A percentile compares a stretch with the other conserved stretches of the same genome.
These are phyloP conservation scores for Naganishia liquefaciens DNA, from an alignment of 1,284 basidiomycete species.

Conservation along the genomic window DNA sequence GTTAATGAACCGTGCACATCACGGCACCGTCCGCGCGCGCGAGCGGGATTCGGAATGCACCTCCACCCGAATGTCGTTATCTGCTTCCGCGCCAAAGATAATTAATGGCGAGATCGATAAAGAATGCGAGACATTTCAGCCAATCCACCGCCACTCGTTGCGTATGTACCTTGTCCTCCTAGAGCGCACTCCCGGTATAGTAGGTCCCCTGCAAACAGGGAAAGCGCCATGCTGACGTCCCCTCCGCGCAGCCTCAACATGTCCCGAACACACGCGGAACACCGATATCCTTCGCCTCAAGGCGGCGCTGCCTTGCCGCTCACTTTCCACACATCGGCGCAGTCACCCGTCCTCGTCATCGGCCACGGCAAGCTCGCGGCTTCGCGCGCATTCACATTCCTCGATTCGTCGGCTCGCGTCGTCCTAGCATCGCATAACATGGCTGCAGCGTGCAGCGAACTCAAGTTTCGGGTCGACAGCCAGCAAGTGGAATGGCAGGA, in stretches of 20 bases:
- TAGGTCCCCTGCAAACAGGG: too few species aligned
- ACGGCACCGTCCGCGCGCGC: too few species aligned
- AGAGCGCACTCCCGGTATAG: not conserved
- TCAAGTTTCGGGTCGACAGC: constrained; percentile 64
- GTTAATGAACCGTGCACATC: too few species aligned
- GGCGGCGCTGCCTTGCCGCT: constrained; percentile 74
- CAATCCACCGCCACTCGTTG: constrained; percentile 18
- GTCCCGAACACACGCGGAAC: constrained; percentile 6
- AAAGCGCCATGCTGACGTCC: too few species aligned
- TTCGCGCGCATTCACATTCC: constrained; percentile 72
- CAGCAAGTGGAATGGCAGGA: constrained; percentile 60
- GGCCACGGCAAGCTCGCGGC: constrained; percentile 78
- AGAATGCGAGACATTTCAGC: constrained; percentile 25
- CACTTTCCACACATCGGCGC: constrained; percentile 64
- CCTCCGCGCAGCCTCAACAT: not conserved
- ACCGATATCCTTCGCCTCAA: constrained; percentile 45
- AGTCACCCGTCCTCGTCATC: constrained; percentile 64
- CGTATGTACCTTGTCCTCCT: not conserved
- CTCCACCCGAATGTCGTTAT: constrained; percentile 23
- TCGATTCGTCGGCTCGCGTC: constrained; percentile 78
- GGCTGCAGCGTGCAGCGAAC: constrained; percentile 65
- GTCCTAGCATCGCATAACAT: constrained; percentile 60
- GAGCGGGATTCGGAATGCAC: constrained; percentile 19
- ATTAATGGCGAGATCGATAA: not conserved
- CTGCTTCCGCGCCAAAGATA: constrained; percentile 25